Evolutionary conservation across 148 eudicot species (phyloP), one percentile per base, ranked within the genome.

Genomic region (Diospyros kaki): DNA sequence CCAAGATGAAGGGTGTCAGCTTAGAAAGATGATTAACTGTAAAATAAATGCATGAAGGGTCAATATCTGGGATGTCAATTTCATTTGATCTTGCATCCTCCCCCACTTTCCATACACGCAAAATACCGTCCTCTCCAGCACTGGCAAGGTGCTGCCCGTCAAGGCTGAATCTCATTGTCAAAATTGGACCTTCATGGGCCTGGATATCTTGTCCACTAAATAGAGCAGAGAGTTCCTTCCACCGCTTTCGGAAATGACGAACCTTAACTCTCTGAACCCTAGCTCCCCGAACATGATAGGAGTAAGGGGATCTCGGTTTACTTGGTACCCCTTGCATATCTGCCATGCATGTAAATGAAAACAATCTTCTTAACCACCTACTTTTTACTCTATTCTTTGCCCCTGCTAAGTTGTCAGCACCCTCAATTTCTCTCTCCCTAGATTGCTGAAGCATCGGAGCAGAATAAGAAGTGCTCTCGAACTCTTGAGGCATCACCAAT

Each of bases 91-190:
- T 87, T 74, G 87, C 86, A 75, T 85, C 91, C 77, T 88, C 94
- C 69, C 87, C 84, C 64, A 95, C 91, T 84, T 88, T 83, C 97
- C 99, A 95, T 14, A 95, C 83, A 44, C 93, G 87, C 50, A 95
- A 91, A 77, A 95, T 61, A 74, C 87, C 82, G 68, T 92, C 99
- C 81, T 90, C 99, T 44, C 97, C 99, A 14, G 92, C 97, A 73
- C 87, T 93, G 11, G 99, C 99, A 14, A 95, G 75, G 76, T 79
- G 93, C 61, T 78, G 83, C 46, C 99, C 97, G 71, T 93, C 90
- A 39, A 81, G 85, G 76, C 99, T 95, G 73, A 95, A 95, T 81
- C 89, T 93, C 98, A 95, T 95, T 0, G 93, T 74, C 85, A 88
- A 74, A 54, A 95, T 93, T 39, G 94, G 79, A 45, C 99, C 99